Conservation (phyloP, 2,329 filamentous ascomycete genomes). For the Neofusicoccum ribis region DNA sequence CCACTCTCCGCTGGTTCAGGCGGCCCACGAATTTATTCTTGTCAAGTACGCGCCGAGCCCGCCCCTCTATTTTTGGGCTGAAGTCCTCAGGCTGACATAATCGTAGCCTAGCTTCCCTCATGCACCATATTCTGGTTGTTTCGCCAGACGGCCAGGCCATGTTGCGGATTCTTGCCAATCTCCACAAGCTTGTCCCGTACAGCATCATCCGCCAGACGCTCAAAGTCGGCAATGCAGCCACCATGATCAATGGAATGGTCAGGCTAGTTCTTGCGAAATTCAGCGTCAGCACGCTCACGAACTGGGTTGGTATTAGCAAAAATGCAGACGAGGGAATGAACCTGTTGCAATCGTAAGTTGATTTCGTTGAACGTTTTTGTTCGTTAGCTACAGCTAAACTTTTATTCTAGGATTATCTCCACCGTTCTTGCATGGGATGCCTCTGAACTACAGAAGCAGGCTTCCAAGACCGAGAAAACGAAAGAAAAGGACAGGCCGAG, state of each 20-base stretch:
- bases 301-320: constrained; percentile 74
- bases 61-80: not conserved
- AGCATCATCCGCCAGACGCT: constrained; percentile 71
- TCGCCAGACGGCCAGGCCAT: constrained; percentile 76
- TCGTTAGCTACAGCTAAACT: not conserved
- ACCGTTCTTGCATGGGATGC: constrained; percentile 73
- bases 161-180: constrained; percentile 67
- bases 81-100: not conserved
- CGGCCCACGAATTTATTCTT: constrained; percentile 66
- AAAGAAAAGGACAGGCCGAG: constrained; percentile 53
- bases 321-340: constrained; percentile 79
- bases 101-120: constrained; percentile 68
- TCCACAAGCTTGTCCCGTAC: constrained; percentile 72
- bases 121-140: constrained; percentile 71
- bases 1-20: constrained; percentile 63
- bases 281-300: constrained; percentile 71
- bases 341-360: constrained; percentile 61
- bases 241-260: constrained; percentile 77
- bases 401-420: constrained; percentile 63
- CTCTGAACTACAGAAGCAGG: constrained; percentile 65
- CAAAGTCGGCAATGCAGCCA: constrained; percentile 74
- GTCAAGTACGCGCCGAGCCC: constrained; percentile 60
- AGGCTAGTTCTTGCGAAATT: constrained; percentile 74
- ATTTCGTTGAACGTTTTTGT: not conserved
- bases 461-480: constrained; percentile 64